Conservation (phyloP, 2,329 filamentous ascomycete species). For the Venturia effusa region DNA sequence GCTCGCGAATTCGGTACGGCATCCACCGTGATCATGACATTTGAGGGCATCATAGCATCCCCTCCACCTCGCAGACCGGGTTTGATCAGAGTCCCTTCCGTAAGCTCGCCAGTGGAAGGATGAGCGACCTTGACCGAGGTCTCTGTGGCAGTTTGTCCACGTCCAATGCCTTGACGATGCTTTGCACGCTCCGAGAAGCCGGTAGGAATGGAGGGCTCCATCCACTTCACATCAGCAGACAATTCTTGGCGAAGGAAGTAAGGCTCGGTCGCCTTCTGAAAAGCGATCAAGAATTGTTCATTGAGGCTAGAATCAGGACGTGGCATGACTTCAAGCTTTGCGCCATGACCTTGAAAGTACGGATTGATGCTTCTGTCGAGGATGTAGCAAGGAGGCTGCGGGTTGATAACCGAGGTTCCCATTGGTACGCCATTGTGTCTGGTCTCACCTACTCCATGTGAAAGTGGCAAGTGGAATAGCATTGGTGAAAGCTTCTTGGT, state of each 20-base stretch:
- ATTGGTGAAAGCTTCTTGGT: background rate
- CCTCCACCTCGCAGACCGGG: conserved; percentile 4
- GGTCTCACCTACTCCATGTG: background rate
- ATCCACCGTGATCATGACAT: conserved; percentile 1
- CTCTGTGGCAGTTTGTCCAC: background rate
- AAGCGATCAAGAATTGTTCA: background rate
- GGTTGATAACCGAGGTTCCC: background rate
- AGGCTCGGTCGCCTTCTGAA: background rate
- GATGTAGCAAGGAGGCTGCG: background rate
- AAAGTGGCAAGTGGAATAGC: background rate
- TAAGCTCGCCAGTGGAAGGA: background rate
- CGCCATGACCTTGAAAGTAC: background rate
- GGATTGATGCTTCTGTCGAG: background rate
- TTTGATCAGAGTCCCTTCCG: background rate
- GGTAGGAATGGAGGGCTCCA: background rate
- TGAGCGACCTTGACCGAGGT: background rate
- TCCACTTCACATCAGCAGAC: background rate
- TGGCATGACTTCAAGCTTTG: background rate
- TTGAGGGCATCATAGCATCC: background rate
- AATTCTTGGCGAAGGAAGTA: background rate
- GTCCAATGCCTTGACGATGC: background rate
- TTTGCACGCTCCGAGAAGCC: conserved; percentile 2
- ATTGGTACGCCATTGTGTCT: background rate
- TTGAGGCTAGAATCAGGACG: background rate
- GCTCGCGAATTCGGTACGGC: background rate